Percentiles rank a stretch among this genome's conserved stretches.
Evolutionary conservation across 371 early-diverging fungal genomes (phyloP).

Genomic region (Capillidium rhysosporum): DNA sequence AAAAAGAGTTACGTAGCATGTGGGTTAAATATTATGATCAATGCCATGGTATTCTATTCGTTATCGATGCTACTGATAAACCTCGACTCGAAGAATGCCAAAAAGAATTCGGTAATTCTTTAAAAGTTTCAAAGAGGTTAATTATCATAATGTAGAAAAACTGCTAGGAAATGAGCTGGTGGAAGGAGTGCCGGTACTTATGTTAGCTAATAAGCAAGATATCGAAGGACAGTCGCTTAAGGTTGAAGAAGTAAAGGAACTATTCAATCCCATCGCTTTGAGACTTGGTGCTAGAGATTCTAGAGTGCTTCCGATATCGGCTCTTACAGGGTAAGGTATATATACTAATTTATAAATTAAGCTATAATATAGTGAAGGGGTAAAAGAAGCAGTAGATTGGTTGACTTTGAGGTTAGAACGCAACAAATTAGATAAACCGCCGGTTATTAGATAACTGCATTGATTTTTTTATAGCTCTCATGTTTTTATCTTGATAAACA

Average conservation of each 20-base stretch:
- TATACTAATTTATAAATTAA: not conserved
- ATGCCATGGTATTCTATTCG: slow-evolving; percentile 84
- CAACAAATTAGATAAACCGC: slow-evolving; percentile 61
- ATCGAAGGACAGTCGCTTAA: slow-evolving; percentile 31
- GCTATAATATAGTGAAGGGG: slow-evolving; percentile 36
- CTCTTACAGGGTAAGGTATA: slow-evolving; percentile 44
- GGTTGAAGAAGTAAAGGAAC: slow-evolving; percentile 76
- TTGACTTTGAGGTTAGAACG: slow-evolving; percentile 47
- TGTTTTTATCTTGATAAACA: too few relatives aligned
- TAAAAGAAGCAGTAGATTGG: slow-evolving; percentile 76
- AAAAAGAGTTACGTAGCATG: slow-evolving; percentile 61
- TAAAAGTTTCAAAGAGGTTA: not conserved
- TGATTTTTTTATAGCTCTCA: too few relatives aligned
- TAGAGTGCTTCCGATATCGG: slow-evolving; percentile 46
- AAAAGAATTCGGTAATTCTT: slow-evolving; percentile 46
- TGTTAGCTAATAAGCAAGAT: slow-evolving; percentile 92
- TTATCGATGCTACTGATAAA: slow-evolving; percentile 68
- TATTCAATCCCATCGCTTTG: slow-evolving; percentile 73
- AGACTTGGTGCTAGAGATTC: slow-evolving; percentile 55
- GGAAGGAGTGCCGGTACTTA: slow-evolving; percentile 76
- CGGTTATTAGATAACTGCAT: slow-evolving; percentile 19
- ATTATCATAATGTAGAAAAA: slow-evolving; percentile 19
- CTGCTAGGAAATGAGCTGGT: slow-evolving; percentile 52
- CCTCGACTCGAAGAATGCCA: slow-evolving; percentile 64
- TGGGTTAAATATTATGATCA: slow-evolving; percentile 91